Evolutionary conservation across 306 rosid species (phyloP), one percentile per base, ranked within the genome.

Genomic region (Cucurbita pepo): DNA sequence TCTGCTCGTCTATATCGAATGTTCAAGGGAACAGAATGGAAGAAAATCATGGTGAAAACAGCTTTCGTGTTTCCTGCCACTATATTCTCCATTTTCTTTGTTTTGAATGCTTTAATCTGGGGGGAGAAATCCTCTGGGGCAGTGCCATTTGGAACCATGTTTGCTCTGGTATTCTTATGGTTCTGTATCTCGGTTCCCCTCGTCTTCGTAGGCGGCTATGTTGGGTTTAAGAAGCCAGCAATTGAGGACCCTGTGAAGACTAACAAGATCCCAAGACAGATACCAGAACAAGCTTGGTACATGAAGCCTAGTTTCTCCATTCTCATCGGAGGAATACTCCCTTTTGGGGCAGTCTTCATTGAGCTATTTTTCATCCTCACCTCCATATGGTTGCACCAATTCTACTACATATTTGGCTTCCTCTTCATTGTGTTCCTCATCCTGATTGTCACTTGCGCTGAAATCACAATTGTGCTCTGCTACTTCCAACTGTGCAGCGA

Each of bases 401-500:
- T 88, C 71, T 93, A 90, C 72, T 93, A 90, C 52, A 87, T 93
- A 59, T 93, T 93, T 53, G 96, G 96, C 13, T 93, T 93, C 76
- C 81, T 93, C 11, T 90, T 93, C 84, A 87, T 93, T 0, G 97
- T 93, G 80, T 88, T 93, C 77, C 50, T 93, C 64, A 90, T 93
- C 82, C 97, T 93, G 40, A 66, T 93, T 22, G 86, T 93, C 75
- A 93, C 96, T 5, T 90, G 98, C 70, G 97, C 97, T 1, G 98
- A 93, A 90, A 90, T 93, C 74, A 88, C 98, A 19, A 76, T 90
- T 12, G 97, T 93, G 59, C 90, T 93, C 54, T 93, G 98, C 88
- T 93, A 93, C 96, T 93, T 93, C 96, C 98, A 90, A 83, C 83
- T 92, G n/a, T 92, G 96, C 79, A 86, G 97, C 43, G 97, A 92